Evolutionary conservation across 129 eudicot species (phyloP), one percentile per base, ranked within the genome.

Genomic region (Flaveria robusta): DNA sequence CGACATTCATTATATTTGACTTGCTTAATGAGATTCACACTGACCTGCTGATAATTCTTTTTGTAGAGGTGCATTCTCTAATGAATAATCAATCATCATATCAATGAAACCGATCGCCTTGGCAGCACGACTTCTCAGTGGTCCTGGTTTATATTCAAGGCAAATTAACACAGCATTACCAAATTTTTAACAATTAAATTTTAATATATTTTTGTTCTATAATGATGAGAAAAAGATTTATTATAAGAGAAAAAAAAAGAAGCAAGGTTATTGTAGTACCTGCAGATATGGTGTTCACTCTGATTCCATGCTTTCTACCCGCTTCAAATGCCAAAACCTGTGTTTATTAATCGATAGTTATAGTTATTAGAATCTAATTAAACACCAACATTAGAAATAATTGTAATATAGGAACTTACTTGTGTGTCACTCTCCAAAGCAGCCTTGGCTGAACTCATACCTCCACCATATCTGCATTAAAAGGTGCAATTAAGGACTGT

Each of bases 391-490:
- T 69, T 11, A 19, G 23, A 26, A 79, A 55, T 39, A 70, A 60
- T 18, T 2, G 9, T 29, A 4, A 18, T 49, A 34, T 66, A 49
- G 37, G 7, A 34, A 77, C 83, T 77, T 20, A 93, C 98, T 68
- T 65, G 74, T 60, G 97, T 90, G 83, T 90, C 98, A 49, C 98
- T 93, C 88, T 93, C 98, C 41, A 93, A 56, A 73, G 97, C 98
- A 78, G 97, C 86, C 79, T 93, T 93, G 29, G 98, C 98, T 24
- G 98, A 93, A 83, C 98, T 93, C 98, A 93, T 93, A 68, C 98
- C 98, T 59, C 97, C 98, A 31, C 98, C 98, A 81, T 93, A 93
- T 69, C 98, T 88, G 83, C 47, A 82, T 18, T 31, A 27, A 41
- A 68, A 75, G 49, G 51, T 56, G 67, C 47, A 16, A 20, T 66